Conservation (phyloP, 208 protist genomes). For the Porcisia deanei region DNA sequence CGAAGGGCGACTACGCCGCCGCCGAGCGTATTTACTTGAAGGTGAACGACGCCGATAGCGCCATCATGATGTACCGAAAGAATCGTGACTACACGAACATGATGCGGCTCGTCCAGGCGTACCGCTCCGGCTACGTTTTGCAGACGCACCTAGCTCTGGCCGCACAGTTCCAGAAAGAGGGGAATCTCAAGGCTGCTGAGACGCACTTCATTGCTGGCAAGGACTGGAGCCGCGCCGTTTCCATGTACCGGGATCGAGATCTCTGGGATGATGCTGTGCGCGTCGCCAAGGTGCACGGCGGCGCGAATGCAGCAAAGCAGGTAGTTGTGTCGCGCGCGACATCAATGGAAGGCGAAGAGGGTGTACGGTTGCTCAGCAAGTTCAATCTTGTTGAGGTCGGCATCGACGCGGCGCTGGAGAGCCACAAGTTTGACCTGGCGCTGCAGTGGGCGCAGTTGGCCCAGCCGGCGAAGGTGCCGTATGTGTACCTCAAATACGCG, state of each 20-base stretch:
- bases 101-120: conserved; percentile 93
- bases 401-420: conserved; percentile 95
- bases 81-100: conserved; percentile 92
- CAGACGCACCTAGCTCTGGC: conserved; percentile 96
- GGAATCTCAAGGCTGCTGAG: conserved; percentile 93
- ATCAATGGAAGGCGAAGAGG: conserved; percentile 93
- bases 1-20: conserved; percentile 92
- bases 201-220: conserved; percentile 94
- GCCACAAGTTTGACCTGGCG: conserved; percentile 93
- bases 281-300: conserved; percentile 96
- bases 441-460: conserved; percentile 92
- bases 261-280: conserved; percentile 98
- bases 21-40: conserved; percentile 97
- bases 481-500: conserved; percentile 97
- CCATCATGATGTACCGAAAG: conserved; percentile 97
- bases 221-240: conserved; percentile 96
- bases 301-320: conserved; percentile 92
- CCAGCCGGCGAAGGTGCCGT: conserved; percentile 93
- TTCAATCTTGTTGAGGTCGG: conserved; percentile 94
- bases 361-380: conserved; percentile 94
- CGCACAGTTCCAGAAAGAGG: conserved; percentile 96
- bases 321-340: conserved; percentile 94
- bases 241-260: conserved; percentile 97
- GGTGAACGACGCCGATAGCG: conserved; percentile 96
- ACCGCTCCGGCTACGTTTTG: conserved; percentile 91